Evolutionary conservation across 1,139 yeast genomes (phyloP).

Genomic region (Yamadazyma conglobata): DNA sequence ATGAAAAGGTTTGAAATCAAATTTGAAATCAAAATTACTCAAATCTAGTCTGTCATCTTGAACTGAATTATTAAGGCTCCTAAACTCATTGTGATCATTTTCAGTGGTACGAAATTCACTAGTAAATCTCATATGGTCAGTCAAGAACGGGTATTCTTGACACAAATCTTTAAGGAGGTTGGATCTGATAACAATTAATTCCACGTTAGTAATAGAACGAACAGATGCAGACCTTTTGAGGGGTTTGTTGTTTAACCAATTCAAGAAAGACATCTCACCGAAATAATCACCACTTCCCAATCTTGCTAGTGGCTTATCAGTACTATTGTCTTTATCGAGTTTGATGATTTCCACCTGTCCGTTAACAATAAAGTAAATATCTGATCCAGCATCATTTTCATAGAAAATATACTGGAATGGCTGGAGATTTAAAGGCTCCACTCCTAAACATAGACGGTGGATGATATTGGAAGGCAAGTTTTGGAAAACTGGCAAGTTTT

Average conservation of each 20-base stretch:
- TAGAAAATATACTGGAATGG: constrained; percentile 60
- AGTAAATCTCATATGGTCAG: constrained; percentile 56
- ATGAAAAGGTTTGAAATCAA: constrained; percentile 16
- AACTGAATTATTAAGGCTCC: background rate
- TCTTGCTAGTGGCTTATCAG: constrained; percentile 44
- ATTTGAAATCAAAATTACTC: constrained; percentile 14
- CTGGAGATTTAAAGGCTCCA: constrained; percentile 50
- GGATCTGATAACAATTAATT: constrained; percentile 56
- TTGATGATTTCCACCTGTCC: constrained; percentile 73
- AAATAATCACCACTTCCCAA: constrained; percentile 62
- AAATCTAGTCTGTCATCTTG: constrained; percentile 9
- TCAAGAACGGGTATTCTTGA: constrained; percentile 52
- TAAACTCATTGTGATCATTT: constrained; percentile 6
- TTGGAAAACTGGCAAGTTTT: constrained; percentile 55
- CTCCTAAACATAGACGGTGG: constrained; percentile 61
- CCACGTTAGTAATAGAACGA: constrained; percentile 57
- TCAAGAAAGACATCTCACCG: constrained; percentile 72
- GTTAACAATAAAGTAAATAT: constrained; percentile 60
- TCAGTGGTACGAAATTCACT: constrained; percentile 47
- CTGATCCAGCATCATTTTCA: constrained; percentile 58
- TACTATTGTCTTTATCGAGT: constrained; percentile 19
- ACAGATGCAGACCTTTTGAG: constrained; percentile 56
- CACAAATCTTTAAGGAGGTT: constrained; percentile 52
- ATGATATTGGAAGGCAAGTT: constrained; percentile 54
- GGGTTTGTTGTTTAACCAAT: constrained; percentile 37